Evolutionary conservation across 2,329 filamentous ascomycete species (phyloP), one percentile per base, ranked within the genome.

Genomic region (Aureobasidium namibiae): DNA sequence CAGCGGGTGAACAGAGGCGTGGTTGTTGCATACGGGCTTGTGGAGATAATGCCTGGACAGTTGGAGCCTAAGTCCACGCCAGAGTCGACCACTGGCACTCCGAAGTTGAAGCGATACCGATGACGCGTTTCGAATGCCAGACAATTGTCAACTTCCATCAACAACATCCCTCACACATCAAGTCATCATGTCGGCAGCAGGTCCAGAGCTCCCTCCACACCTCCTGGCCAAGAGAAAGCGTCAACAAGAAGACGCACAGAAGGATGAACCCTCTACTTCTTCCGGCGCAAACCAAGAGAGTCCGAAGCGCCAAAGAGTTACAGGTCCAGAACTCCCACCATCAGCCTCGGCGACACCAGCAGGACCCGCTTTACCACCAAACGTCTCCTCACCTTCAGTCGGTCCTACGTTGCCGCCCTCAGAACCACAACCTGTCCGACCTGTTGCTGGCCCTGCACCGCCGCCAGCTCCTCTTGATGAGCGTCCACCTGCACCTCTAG

Each of bases 171-270:
- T 41, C 21, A 33, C 14, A 64, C 42, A 10, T 26, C 65, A 50
- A 60, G 53, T 31, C 64, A 73, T 18, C 21, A 89, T 89, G 86
- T 76, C 85, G 53, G 84, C 82, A 34, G 85, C 89, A 67, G 87
- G 88, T 5, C 88, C 89, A 14, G 78, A 85, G 61, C 72, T 91
- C 24, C 88, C 89, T 13, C 80, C 87, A 4, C 83, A 88, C 62
- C 78, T 87, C 42, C 69, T 82, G 34, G 65, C 78, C 11, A 78
- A 82, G 70, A 68, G 74, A 63, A 73, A 83, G 78, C 74, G 74
- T 71, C 65, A 78, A 64, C 71, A 74, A 60, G 73, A 78, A 33
- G 74, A 73, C 61, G 64, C 73, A 61, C 66, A 72, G 11, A 59
- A 70, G 59, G 63, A 67, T 61, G 63, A 69, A 68, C 39, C 72